Evolutionary conservation across 179 eudicot species (phyloP).

Genomic region (Spinacia oleracea): DNA sequence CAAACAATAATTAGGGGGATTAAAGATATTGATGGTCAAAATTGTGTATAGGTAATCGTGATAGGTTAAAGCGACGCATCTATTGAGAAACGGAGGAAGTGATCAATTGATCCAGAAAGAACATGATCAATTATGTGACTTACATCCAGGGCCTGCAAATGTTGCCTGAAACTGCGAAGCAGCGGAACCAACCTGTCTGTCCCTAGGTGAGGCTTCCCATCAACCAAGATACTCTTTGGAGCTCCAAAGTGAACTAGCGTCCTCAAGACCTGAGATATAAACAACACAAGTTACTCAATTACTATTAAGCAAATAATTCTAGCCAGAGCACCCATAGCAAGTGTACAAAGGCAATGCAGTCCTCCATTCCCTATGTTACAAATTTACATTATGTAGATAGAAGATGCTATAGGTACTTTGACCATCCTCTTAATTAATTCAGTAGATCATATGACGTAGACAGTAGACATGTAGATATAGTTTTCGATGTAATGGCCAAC

Average conservation of each 20-base stretch:
- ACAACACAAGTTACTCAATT: slow-evolving; percentile 17
- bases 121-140: slow-evolving; percentile 29
- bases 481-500: neutral
- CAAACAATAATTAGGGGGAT: too few relatives aligned
- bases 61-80: too few relatives aligned
- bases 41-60: too few relatives aligned
- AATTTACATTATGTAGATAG: neutral
- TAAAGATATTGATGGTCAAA: too few relatives aligned
- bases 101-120: neutral
- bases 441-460: neutral
- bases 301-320: neutral
- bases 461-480: neutral
- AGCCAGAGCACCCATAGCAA: neutral
- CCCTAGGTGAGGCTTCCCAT: slow-evolving; percentile 98
- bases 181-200: slow-evolving; percentile 93
- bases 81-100: too few relatives aligned
- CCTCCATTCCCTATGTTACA: neutral
- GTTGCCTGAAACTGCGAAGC: slow-evolving; percentile 74
- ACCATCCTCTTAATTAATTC: neutral
- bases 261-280: slow-evolving; percentile 65
- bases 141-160: slow-evolving; percentile 80
- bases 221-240: slow-evolving; percentile 77
- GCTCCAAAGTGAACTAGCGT: slow-evolving; percentile 94
- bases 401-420: neutral
- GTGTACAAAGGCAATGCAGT: neutral